Base-by-base conservation (phyloP, 2,329 filamentous ascomycete species). In the Scedosporium dehoogii region DNA sequence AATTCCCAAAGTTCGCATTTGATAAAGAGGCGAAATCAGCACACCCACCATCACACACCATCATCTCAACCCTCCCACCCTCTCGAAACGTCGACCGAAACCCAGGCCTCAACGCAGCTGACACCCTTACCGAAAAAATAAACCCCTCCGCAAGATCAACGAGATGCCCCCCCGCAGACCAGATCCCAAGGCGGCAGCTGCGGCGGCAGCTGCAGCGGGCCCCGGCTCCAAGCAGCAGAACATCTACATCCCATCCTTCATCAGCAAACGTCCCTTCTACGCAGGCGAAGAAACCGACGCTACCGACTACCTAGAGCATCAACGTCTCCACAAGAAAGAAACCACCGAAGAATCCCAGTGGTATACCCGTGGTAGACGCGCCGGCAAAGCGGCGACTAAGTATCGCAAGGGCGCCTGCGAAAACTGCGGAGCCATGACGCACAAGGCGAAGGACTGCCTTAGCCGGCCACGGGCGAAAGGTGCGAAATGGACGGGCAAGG, bases 401-500 rank as follows among this genome's bases (percentile, higher is more conserved):
- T 99, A 90, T 73, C 90, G 96, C 67, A 99, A 97, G 78, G 94
- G 96, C 71, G 93, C 94, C 61, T 99, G 94, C 77, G 93, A 97
- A 76, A 99, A 99, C 76, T 99, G 94, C 78, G 94, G 94, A 70
- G 88, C 92, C 63, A 96, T 97, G 90, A 92, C 90, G 67, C 94
- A 99, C 77, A 96, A 96, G 76, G 89, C 86, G 60, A 96, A 96
- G 72, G 93, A 97, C 71, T 99, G 94, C 72, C 77, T 99, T 59
- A 91, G 88, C 70, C 84, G 94, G 61, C 94, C 92, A 33, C 85
- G 94, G 64, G 96, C 96, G 60, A 86, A 88, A 63, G 93, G 94
- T 65, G 94, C 94, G 10, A 92, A 88, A 72, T 97, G 89, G 86
- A 96, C 92, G 0, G 94, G 94, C 23, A 88, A 85, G 70, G 89